Percentiles rank a stretch among this genome's conserved stretches.
These are phyloP conservation scores for Pythium graminicola DNA, from an alignment of 352 stramenopile genomes.

Conservation along the genomic window DNA sequence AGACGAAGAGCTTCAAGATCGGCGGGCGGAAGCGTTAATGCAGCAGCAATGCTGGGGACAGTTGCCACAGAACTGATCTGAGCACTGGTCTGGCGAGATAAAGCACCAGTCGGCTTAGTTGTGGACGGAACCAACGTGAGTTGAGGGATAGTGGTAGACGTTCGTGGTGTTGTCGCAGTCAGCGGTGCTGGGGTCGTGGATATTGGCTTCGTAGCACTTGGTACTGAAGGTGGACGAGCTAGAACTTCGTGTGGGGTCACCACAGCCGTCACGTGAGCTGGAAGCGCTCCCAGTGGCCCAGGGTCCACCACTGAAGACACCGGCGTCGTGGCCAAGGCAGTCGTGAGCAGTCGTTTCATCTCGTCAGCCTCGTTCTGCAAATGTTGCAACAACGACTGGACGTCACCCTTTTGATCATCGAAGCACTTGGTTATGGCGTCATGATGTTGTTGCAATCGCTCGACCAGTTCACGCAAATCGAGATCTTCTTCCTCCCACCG, in stretches of 20 bases:
- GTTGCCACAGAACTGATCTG: not conserved
- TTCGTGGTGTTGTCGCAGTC: too few species aligned
- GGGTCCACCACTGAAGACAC: too few species aligned
- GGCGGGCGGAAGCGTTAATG: not conserved
- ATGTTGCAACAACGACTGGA: slow-evolving; percentile 51
- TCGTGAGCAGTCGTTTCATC: slow-evolving; percentile 62
- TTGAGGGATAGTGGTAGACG: too few species aligned
- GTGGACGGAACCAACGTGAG: too few species aligned
- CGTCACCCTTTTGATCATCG: slow-evolving; percentile 62
- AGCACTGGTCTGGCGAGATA: not conserved
- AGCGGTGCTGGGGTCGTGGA: too few species aligned
- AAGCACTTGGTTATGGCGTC: slow-evolving; percentile 69
- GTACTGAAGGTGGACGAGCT: not conserved
- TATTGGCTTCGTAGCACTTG: too few species aligned
- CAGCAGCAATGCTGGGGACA: not conserved
- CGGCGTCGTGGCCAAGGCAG: slow-evolving; percentile 38
- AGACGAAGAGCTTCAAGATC: slow-evolving; percentile 8
- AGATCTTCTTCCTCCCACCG: slow-evolving; percentile 67
- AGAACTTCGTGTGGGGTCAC: not conserved
- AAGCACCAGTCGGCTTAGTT: too few species aligned
- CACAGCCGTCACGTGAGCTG: not conserved
- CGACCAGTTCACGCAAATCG: slow-evolving; percentile 63
- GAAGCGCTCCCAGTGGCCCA: too few species aligned
- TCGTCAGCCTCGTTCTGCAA: slow-evolving; percentile 61
- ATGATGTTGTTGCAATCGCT: slow-evolving; percentile 73